Evolutionary conservation across 2,329 filamentous ascomycete genomes (phyloP).

Genomic region (Claviceps citrina): DNA sequence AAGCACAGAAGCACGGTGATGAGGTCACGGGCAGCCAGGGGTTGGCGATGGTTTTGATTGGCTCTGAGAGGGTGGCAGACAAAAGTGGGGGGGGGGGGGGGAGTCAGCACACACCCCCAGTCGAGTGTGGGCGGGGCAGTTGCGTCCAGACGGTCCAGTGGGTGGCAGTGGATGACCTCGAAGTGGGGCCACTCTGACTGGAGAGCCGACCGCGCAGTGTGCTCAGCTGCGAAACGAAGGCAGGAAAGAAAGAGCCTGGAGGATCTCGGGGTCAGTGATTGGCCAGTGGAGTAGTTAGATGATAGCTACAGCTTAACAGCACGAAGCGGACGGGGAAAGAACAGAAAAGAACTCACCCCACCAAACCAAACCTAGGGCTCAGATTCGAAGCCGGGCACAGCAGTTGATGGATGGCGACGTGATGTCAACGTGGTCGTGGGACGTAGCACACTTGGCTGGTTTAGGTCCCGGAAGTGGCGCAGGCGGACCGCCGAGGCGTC

Average conservation of each 20-base stretch:
- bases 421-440: slow-evolving; percentile 1
- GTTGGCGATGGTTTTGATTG: slow-evolving; percentile 9
- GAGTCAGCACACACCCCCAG: no score
- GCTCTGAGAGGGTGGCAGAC: neutral
- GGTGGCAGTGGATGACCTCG: no score
- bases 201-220: no score
- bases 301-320: no score
- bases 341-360: slow-evolving; percentile 4
- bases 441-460: slow-evolving; percentile 2
- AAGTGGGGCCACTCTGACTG: no score
- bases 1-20: slow-evolving; percentile 9
- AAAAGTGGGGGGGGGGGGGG: neutral
- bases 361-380: neutral
- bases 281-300: no score
- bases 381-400: neutral
- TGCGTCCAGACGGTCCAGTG: no score
- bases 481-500: slow-evolving; percentile 8
- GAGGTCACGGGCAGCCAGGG: slow-evolving; percentile 13
- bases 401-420: neutral
- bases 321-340: no score
- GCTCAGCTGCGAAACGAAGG: no score
- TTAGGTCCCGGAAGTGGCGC: slow-evolving; percentile 8
- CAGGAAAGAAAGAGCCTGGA: no score
- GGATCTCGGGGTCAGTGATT: no score
- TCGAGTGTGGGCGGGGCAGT: slow-evolving; percentile 3